These are phyloP conservation scores for Suillus discolor DNA, from an alignment of 768 basidiomycete genomes.

Conservation along the genomic window DNA sequence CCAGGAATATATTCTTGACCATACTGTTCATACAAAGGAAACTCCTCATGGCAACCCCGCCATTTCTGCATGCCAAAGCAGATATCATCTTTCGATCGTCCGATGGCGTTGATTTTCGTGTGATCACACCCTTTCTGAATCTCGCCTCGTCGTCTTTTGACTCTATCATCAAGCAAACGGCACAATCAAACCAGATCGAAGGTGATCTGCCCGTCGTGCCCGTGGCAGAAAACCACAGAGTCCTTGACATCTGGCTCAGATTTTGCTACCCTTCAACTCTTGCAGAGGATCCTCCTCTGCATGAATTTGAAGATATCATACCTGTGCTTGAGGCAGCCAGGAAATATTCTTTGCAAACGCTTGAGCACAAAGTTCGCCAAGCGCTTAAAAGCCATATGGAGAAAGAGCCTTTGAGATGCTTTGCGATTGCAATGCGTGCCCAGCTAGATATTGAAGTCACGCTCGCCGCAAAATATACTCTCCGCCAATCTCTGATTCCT, in stretches of 20 bases:
- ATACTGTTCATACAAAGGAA: neutral
- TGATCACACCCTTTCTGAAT: constrained; percentile 39
- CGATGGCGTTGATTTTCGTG: constrained; percentile 38
- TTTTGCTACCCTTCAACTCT: constrained; percentile 17
- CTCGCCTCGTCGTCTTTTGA: constrained; percentile 38
- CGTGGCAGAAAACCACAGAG: constrained; percentile 13
- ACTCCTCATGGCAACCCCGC: constrained; percentile 17
- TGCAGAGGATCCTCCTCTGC: constrained; percentile 11
- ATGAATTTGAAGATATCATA: constrained; percentile 6
- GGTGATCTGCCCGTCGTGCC: constrained; percentile 10
- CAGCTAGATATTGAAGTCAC: constrained; percentile 20
- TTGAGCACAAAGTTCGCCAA: constrained; percentile 17
- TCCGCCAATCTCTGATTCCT: constrained; percentile 23
- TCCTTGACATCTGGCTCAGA: constrained; percentile 15
- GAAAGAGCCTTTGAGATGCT: constrained; percentile 24
- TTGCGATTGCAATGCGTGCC: constrained; percentile 29
- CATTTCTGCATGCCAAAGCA: constrained; percentile 35
- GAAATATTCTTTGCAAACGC: constrained; percentile 10
- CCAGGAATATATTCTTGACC: neutral
- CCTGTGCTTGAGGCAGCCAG: constrained; percentile 8
- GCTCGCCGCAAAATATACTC: constrained; percentile 25
- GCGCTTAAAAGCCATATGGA: constrained; percentile 17
- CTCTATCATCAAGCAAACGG: constrained; percentile 32
- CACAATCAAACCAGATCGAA: constrained; percentile 13
- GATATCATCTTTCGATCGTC: constrained; percentile 40